These are phyloP conservation scores for Ophiostoma tasmaniense DNA, from an alignment of 2,329 filamentous ascomycete species.

Conservation along the genomic window DNA sequence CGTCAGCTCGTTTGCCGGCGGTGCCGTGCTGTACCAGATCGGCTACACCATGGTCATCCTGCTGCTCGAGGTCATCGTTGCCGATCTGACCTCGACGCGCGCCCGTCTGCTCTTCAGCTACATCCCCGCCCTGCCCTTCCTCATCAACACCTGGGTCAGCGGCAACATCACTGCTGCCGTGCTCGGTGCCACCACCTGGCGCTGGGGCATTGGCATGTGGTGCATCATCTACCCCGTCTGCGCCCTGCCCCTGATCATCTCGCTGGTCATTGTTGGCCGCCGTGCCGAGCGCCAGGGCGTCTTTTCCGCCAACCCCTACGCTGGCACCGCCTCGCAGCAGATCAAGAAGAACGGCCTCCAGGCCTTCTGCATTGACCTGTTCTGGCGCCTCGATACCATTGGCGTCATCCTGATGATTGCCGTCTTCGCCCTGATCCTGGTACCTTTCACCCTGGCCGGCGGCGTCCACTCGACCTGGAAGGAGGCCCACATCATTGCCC, in stretches of 20 bases:
- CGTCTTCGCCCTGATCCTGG: constrained; percentile 38
- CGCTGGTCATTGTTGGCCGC: constrained; percentile 38
- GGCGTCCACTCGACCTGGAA: constrained; percentile 34
- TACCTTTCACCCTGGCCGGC: constrained; percentile 39
- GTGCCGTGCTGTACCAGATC: constrained; percentile 53
- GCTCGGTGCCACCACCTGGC: constrained; percentile 43
- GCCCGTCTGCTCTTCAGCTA: constrained; percentile 58
- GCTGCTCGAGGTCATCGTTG: constrained; percentile 56
- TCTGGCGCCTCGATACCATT: constrained; percentile 39
- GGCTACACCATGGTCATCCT: constrained; percentile 55
- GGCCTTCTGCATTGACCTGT: constrained; percentile 32
- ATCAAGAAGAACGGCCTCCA: constrained; percentile 19
- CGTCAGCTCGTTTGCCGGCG: constrained; percentile 42
- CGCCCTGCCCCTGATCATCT: constrained; percentile 39
- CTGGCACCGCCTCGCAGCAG: constrained; percentile 22
- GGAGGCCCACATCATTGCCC: constrained; percentile 33
- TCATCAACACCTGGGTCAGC: constrained; percentile 57
- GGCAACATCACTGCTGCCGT: constrained; percentile 48
- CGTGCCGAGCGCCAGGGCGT: constrained; percentile 45
- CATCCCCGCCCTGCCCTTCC: constrained; percentile 49
- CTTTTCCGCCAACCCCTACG: constrained; percentile 29
- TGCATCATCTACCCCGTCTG: constrained; percentile 51
- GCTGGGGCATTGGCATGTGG: constrained; percentile 59
- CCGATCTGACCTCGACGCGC: constrained; percentile 54
- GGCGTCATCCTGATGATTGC: constrained; percentile 40